Evolutionary conservation across 495 filamentous ascomycete genomes (phyloP).

Genomic region (Sordaria brevicollis): DNA sequence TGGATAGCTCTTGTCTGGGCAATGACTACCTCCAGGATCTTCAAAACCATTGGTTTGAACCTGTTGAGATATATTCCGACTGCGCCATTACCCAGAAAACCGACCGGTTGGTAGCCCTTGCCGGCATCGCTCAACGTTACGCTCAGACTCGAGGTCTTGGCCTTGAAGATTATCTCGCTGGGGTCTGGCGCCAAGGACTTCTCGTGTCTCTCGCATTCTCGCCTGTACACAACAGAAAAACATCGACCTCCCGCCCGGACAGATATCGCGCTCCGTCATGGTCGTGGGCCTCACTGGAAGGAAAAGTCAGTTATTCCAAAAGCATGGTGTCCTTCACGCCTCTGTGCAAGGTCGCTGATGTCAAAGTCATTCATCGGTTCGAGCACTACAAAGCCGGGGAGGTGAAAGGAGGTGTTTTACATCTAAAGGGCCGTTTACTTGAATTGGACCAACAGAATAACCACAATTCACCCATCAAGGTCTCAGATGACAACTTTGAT

Average conservation of each 20-base stretch:
- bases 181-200: neutral
- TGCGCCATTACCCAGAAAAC: neutral
- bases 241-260: neutral
- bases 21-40: no score
- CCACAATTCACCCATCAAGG: neutral
- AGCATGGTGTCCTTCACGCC: neutral
- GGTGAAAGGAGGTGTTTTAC: neutral
- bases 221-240: neutral
- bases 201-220: neutral
- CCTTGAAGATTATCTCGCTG: neutral
- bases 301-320: no score
- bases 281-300: neutral
- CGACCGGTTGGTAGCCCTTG: neutral
- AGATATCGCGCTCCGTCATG: neutral
- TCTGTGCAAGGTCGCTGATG: neutral
- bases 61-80: neutral
- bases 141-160: neutral
- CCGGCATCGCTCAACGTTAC: neutral
- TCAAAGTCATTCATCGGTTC: neutral
- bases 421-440: neutral
- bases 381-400: neutral
- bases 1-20: neutral
- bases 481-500: neutral
- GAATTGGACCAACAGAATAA: neutral
- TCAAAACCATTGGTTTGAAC: neutral